Conservation (phyloP, 768 basidiomycete genomes). For the Pleurotus djamor region DNA sequence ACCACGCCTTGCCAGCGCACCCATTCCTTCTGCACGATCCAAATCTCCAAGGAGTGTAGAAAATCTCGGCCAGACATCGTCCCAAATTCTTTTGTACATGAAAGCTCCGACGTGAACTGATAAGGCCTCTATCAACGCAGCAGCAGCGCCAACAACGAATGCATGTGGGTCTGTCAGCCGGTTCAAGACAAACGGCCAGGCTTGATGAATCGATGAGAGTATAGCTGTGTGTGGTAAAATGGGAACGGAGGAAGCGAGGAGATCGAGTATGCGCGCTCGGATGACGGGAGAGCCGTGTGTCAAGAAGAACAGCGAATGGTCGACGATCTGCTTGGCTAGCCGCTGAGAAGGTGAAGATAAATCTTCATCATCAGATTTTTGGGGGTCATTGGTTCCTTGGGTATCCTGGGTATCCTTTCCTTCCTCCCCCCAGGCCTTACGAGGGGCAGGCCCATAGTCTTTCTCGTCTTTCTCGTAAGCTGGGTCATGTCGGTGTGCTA, state of each 20-base stretch:
- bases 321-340: conserved; percentile 82
- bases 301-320: conserved; percentile 85
- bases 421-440: conserved; percentile 49
- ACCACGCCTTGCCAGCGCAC: conserved; percentile 62
- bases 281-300: conserved; percentile 88
- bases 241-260: conserved; percentile 73
- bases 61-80: conserved; percentile 92
- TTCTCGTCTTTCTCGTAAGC: conserved; percentile 34
- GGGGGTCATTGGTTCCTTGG: conserved; percentile 16
- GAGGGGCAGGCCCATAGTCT: conserved; percentile 62
- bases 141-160: conserved; percentile 79
- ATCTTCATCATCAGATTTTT: conserved; percentile 36
- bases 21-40: conserved; percentile 60
- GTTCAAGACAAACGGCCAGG: conserved; percentile 95
- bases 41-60: conserved; percentile 55
- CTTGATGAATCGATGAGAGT: conserved; percentile 80
- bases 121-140: conserved; percentile 70
- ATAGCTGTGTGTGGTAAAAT: conserved; percentile 73
- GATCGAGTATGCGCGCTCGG: conserved; percentile 75
- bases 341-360: conserved; percentile 69
- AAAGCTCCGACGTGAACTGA: conserved; percentile 73
- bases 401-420: conserved; percentile 21
- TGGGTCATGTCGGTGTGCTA: conserved; percentile 41
- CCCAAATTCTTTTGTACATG: conserved; percentile 84
- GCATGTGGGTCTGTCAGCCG: conserved; percentile 71